Percentiles rank a stretch among this genome's conserved stretches.
phyloP scores from a whole-genome alignment of 805 yeast genomes.

The Blastobotrys robertii region DNA sequence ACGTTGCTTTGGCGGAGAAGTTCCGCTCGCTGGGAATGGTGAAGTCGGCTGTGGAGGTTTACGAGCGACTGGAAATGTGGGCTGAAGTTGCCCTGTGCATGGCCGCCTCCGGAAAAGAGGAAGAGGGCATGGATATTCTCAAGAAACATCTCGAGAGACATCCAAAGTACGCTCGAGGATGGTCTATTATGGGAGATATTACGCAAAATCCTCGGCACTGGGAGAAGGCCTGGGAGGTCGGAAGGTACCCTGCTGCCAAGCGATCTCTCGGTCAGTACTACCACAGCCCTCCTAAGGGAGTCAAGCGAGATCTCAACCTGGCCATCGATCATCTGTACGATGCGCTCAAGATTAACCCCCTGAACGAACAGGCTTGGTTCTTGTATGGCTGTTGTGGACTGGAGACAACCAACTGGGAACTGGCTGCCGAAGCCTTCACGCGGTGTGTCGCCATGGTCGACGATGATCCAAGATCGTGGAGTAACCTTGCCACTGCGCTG shows the following conservation, averaged over 20 bases:
- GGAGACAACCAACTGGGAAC: constrained; percentile 56
- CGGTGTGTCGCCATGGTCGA: constrained; percentile 84
- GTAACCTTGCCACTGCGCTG: constrained; percentile 77
- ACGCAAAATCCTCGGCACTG: constrained; percentile 66
- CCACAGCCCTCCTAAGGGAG: constrained; percentile 50
- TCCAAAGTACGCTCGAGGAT: constrained; percentile 75
- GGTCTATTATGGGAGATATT: constrained; percentile 78
- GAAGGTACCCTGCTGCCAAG: constrained; percentile 77
- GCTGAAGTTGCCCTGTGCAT: constrained; percentile 85
- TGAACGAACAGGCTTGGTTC: constrained; percentile 77
- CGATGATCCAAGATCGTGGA: constrained; percentile 76
- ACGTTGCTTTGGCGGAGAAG: constrained; percentile 72
- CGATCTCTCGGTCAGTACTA: constrained; percentile 67
- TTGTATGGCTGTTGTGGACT: constrained; percentile 86
- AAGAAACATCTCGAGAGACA: constrained; percentile 40
- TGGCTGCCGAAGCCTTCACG: constrained; percentile 87
- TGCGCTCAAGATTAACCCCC: constrained; percentile 61
- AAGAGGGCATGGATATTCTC: constrained; percentile 54
- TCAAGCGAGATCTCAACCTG: constrained; percentile 44
- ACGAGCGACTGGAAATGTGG: constrained; percentile 64
- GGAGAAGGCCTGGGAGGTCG: constrained; percentile 81
- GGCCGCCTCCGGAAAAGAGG: constrained; percentile 72
- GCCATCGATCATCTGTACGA: constrained; percentile 67
- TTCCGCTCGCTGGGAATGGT: constrained; percentile 77
- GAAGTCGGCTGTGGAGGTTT: constrained; percentile 81